These are phyloP conservation scores for Paraphaeosphaeria minitans DNA, from an alignment of 2,329 filamentous ascomycete species.

Conservation along the genomic window DNA sequence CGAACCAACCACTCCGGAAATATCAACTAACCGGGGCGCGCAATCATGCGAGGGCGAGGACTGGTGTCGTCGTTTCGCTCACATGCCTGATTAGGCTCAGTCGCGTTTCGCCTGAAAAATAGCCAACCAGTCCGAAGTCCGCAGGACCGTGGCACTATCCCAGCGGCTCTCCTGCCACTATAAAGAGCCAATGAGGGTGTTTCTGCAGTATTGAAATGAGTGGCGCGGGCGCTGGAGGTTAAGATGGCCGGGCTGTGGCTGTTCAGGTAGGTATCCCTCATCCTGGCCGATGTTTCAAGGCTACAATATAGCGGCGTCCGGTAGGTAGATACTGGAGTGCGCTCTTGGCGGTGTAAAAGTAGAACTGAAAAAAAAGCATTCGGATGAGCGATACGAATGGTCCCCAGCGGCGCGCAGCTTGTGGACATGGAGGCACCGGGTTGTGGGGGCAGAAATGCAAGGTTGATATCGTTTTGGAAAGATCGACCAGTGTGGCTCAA, in stretches of 20 bases:
- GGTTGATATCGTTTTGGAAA: background rate
- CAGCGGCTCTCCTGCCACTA: background rate
- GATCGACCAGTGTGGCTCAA: conserved; percentile 5
- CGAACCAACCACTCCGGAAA: background rate
- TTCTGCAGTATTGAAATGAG: conserved; percentile 2
- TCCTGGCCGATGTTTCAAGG: conserved; percentile 4
- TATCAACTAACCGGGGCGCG: background rate
- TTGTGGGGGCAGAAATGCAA: background rate
- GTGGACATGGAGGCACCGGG: background rate
- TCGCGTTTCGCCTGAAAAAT: conserved; percentile 18
- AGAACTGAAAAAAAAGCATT: background rate
- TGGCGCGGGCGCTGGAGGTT: conserved; percentile 19
- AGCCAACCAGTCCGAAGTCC: conserved; percentile 19
- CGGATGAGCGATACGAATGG: background rate
- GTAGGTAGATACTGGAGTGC: background rate
- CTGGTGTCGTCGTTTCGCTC: conserved; percentile 12
- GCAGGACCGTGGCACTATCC: conserved; percentile 9
- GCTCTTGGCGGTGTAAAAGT: background rate
- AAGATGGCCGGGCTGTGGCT: conserved; percentile 1
- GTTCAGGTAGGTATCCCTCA: background rate
- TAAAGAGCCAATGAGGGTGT: conserved; percentile 13
- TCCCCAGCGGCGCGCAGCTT: background rate
- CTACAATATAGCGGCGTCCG: background rate
- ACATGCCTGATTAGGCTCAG: conserved; percentile 19
- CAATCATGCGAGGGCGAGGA: background rate